Conservation (phyloP, 305 asterid species). For the Caryopteris hybrid region DNA sequence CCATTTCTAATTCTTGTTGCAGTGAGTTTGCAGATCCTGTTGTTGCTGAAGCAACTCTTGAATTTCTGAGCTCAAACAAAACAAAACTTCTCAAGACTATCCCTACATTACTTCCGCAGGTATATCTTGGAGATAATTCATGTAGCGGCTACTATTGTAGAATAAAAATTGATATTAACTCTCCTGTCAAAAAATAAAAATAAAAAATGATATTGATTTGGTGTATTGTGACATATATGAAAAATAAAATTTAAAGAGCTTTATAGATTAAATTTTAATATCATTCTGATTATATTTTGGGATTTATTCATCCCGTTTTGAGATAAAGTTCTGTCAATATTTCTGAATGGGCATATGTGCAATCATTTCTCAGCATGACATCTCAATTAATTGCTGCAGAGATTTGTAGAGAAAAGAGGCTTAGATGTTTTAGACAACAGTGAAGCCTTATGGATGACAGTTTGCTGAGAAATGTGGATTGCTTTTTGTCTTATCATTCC, state of each 20-base stretch:
- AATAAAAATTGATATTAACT: not conserved
- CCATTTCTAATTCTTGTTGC: slow-evolving; percentile 35
- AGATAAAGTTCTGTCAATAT: not conserved
- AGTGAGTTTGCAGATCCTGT: slow-evolving; percentile 95
- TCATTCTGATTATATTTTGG: not conserved
- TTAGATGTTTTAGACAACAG: not conserved
- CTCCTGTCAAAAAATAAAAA: not conserved
- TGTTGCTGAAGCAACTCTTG: slow-evolving; percentile 90
- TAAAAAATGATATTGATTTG: not conserved
- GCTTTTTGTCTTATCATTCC: not conserved
- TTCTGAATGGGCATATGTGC: not conserved
- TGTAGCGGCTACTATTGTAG: slow-evolving; percentile 1
- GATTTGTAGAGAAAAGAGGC: not conserved
- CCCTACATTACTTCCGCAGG: slow-evolving; percentile 90
- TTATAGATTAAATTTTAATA: not conserved
- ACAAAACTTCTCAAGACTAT: slow-evolving; percentile 53
- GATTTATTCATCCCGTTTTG: not conserved
- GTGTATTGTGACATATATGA: not conserved
- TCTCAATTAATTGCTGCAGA: not conserved
- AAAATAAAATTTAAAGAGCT: not conserved
- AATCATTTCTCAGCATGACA: not conserved
- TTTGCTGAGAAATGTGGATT: not conserved
- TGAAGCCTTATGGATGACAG: not conserved
- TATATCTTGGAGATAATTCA: slow-evolving; percentile 23
- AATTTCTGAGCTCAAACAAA: slow-evolving; percentile 70